A percentile compares a stretch with the other conserved stretches of the same genome.
Evolutionary conservation across 2,329 filamentous ascomycete genomes (phyloP).

Genomic region (Claviceps fusiformis): DNA sequence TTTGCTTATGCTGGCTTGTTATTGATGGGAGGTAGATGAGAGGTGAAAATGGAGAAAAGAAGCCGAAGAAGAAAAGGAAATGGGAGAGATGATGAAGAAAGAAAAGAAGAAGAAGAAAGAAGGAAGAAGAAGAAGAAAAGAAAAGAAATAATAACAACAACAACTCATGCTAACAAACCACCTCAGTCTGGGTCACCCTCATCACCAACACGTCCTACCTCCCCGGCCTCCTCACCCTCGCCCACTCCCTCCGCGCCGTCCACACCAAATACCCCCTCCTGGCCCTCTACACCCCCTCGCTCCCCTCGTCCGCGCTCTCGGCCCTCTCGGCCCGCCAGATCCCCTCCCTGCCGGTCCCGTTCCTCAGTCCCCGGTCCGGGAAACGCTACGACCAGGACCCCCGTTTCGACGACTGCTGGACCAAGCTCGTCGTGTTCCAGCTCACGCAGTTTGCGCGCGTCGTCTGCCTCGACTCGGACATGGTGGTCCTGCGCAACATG

Average conservation of each 20-base stretch:
- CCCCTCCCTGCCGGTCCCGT: constrained; percentile 53
- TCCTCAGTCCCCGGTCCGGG: constrained; percentile 54
- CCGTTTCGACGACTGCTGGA: constrained; percentile 85
- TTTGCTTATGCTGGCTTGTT: too few relatives aligned
- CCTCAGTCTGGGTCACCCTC: constrained; percentile 74
- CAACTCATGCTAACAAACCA: background rate
- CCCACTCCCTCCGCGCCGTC: constrained; percentile 56
- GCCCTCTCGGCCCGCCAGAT: constrained; percentile 60
- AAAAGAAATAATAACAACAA: background rate
- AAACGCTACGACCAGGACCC: constrained; percentile 61
- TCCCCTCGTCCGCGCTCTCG: constrained; percentile 53
- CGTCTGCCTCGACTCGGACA: constrained; percentile 78
- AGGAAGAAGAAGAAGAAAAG: background rate
- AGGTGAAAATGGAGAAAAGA: too few relatives aligned
- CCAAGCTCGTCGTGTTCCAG: constrained; percentile 68
- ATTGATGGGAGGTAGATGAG: too few relatives aligned
- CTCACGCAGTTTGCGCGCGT: constrained; percentile 65
- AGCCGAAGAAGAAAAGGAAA: too few relatives aligned
- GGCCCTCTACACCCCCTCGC: constrained; percentile 68
- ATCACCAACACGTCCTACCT: constrained; percentile 79
- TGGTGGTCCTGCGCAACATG: constrained; percentile 75
- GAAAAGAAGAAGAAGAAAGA: background rate
- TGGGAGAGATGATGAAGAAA: background rate
- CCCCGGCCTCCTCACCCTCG: constrained; percentile 67
- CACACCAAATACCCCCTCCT: constrained; percentile 63